Evolutionary conservation across 352 stramenopile species (phyloP), one percentile per base, ranked within the genome.

Genomic region (Phytophthora lateralis): DNA sequence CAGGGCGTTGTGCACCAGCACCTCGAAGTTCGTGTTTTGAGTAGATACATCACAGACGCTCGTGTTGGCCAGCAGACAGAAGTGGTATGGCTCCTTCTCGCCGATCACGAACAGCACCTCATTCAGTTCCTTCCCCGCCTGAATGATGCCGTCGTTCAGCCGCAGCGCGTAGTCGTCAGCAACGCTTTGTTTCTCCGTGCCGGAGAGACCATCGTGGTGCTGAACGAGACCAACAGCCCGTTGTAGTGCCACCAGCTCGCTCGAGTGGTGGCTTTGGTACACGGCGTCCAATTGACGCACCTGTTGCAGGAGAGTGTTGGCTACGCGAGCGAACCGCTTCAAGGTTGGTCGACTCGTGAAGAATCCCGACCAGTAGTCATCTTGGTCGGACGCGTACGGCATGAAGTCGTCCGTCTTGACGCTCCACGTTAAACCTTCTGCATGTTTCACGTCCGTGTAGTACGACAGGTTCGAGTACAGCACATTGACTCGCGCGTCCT

Each of bases 401-500:
- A 99, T 98, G 60, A 99, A 99, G 60, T 99, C 97, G 44, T 98
- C 96, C 4, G 81, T 93, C 68, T 99, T 99, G 21, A 96, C 74
- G 34, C 76, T 76, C 83, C 78, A 97, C 6, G 75, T 78, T 2
- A 91, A 60, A 11, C 74, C 74, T 62, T 98, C 93, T 1, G 75
- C 75, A 26, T 91, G 74, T 76, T 98, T 98, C 39, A 93, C 72
- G 18, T 97, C 76, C 20, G 96, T 99, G 71, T 99, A 99, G 58
- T 97, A 89, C 3, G 90, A 93, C 18, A 98, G 77, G 55, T 97
- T 98, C 0, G 96, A 98, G 76, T 99, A 99, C 53, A 99, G 89
- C 38, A 98, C 85, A 55, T 99, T 96, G 20, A 99, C 79, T 0
- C 78, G 76, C 9, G 74, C 77, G 47, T 98, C 91, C 30, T 91